Evolutionary conservation across 805 yeast genomes (phyloP), one percentile per base, ranked within the genome.

Genomic region (Ogataea paradorogensis): DNA sequence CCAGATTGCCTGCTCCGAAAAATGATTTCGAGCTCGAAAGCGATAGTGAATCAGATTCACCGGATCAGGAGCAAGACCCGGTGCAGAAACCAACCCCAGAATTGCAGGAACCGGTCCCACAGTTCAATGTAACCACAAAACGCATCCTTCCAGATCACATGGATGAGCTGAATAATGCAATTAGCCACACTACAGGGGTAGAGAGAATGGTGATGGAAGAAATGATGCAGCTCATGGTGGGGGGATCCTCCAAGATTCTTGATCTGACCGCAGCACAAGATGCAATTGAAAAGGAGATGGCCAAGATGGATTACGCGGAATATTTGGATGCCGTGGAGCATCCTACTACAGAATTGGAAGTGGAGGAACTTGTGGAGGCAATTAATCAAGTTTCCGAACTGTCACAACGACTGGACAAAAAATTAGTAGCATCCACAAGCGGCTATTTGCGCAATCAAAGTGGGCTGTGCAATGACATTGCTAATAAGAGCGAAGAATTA

Each of bases 1-100:
- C 40, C 15, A 24, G 23, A n/a, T 28, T 52, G 10, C 52, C 57
- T 1, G 46, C 40, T 15, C 58, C 60, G 2, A 25, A 45, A 31
- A 73, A 74, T 45, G 76, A 73, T 35, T 73, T 69, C 45, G 77
- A 73, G 40, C 56, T 73, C 7, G 68, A 62, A 3, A 62, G 53
- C 22, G 44, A 42, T n/a, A 3, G 34, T 35, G 21, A 37, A 54
- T 5, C 27, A 59, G 6, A 36, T 15, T 21, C 14, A 8, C 21
- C 31, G n/a, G 25, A 23, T 23, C 25, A 23, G 25, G 9, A 15
- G 22, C 7, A 15, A 28, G 29, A 27, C 3, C 16, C 29, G 29
- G 29, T 10, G 20, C 6, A 18, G 20, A 6, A 18, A 18, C 20
- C 20, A 18, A 18, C 6, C 20, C 20, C 20, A 18, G 20, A 18